Percentiles rank a stretch among this genome's conserved stretches.
These are phyloP conservation scores for Pseudoneurospora amorphoporcata DNA, from an alignment of 495 filamentous ascomycete genomes.

Conservation along the genomic window DNA sequence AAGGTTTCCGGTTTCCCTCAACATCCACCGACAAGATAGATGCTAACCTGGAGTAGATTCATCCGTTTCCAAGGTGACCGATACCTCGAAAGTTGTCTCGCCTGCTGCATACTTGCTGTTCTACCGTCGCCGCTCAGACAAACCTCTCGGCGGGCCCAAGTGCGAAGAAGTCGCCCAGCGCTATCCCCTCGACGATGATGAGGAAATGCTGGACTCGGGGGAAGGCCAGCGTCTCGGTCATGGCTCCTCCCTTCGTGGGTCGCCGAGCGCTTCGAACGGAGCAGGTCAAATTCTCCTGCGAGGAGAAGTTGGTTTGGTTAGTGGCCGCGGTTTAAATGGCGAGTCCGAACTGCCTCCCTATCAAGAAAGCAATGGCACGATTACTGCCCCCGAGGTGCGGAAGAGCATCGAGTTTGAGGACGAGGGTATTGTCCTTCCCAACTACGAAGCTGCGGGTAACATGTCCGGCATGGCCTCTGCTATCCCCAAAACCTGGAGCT, in stretches of 20 bases:
- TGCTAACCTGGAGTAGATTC: conserved; percentile 47
- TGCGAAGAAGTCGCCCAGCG: conserved; percentile 59
- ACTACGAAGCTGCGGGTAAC: conserved; percentile 12
- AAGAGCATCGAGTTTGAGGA: conserved; percentile 32
- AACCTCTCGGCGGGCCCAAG: conserved; percentile 64
- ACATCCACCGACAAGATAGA: neutral
- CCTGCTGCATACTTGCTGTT: conserved; percentile 84
- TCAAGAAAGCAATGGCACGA: conserved; percentile 1
- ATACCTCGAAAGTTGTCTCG: conserved; percentile 49
- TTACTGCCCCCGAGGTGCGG: conserved; percentile 12
- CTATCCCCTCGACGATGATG: conserved; percentile 33
- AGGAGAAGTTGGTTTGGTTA: conserved; percentile 49
- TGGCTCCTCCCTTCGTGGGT: conserved; percentile 73
- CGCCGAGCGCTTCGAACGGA: conserved; percentile 72
- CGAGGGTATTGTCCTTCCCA: conserved; percentile 17
- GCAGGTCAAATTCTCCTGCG: conserved; percentile 61
- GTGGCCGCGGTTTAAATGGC: conserved; percentile 2
- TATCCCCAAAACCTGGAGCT: conserved; percentile 25
- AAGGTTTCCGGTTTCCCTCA: conserved; percentile 21
- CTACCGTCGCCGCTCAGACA: conserved; percentile 75
- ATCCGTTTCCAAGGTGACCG: conserved; percentile 43
- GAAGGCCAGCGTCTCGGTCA: conserved; percentile 76
- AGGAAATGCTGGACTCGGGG: conserved; percentile 50
- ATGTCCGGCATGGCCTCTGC: conserved; percentile 22
- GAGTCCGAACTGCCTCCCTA: conserved; percentile 13